Conservation (phyloP, 139 green algal genomes). For the Chlamydomonas sphaeroides region DNA sequence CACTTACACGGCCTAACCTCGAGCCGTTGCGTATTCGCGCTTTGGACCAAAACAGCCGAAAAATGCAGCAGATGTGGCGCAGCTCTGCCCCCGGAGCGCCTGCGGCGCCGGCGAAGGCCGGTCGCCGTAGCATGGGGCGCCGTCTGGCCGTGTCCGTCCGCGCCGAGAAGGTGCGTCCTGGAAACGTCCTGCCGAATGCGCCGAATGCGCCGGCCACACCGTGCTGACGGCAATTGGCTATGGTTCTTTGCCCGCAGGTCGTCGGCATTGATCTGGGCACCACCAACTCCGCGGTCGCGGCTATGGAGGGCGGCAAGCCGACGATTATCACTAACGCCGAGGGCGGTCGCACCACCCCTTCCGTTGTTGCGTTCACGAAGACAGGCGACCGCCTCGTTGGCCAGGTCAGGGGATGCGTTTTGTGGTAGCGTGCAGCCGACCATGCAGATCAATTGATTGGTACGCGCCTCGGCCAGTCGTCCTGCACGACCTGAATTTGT, state of each 20-base stretch:
- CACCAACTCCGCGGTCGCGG: conserved; percentile 94
- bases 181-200: background rate
- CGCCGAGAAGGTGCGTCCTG: conserved; percentile 33
- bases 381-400: conserved; percentile 94
- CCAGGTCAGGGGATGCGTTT: conserved; percentile 84
- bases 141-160: conserved; percentile 3
- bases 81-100: background rate
- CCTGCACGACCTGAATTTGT: background rate
- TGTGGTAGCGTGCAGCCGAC: too few species aligned
- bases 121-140: background rate
- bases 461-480: background rate
- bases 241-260: conserved; percentile 46
- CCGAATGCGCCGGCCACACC: background rate
- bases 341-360: conserved; percentile 96
- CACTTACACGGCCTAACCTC: too few species aligned
- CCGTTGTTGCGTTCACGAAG: conserved; percentile 97
- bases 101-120: background rate
- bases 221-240: background rate
- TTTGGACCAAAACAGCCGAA: too few species aligned
- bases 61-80: too few species aligned
- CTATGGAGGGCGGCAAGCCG: conserved; percentile 93
- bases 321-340: conserved; percentile 99
- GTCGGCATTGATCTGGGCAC: conserved; percentile 93
- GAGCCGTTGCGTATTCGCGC: too few species aligned
- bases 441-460: too few species aligned